Percentiles rank a stretch among this genome's conserved stretches.
Conservation (phyloP, 495 filamentous ascomycete genomes). For the Podospora comata region DNA sequence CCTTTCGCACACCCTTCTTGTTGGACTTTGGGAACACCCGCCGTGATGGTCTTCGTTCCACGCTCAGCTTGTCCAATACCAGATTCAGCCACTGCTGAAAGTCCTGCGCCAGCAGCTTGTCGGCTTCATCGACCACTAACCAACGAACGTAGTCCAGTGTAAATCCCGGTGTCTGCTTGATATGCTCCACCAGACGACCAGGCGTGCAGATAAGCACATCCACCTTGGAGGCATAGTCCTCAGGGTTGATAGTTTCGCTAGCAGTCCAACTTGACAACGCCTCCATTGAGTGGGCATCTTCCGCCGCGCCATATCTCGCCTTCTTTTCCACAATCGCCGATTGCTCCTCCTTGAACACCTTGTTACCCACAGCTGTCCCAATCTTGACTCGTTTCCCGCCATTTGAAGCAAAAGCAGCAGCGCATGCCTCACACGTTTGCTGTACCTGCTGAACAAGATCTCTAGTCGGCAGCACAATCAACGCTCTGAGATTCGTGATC, state of each 20-base stretch:
- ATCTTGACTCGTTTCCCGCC: conserved; percentile 65
- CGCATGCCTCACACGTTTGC: conserved; percentile 65
- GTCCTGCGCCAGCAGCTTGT: conserved; percentile 83
- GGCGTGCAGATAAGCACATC: conserved; percentile 92
- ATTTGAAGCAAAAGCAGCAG: conserved; percentile 42
- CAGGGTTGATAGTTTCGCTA: conserved; percentile 54
- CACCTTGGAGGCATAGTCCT: conserved; percentile 35
- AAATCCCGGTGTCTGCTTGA: conserved; percentile 79
- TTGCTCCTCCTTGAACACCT: conserved; percentile 73
- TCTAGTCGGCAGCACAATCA: conserved; percentile 85
- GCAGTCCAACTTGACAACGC: conserved; percentile 60
- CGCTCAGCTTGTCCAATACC: conserved; percentile 61
- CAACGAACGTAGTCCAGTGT: conserved; percentile 70
- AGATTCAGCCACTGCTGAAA: conserved; percentile 88
- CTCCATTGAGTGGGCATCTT: conserved; percentile 19
- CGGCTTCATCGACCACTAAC: conserved; percentile 92
- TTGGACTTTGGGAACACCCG: conserved; percentile 52
- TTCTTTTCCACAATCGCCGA: conserved; percentile 57
- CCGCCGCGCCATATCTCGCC: conserved; percentile 43
- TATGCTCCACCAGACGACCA: conserved; percentile 86
- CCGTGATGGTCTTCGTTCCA: conserved; percentile 27
- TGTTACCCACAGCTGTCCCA: conserved; percentile 76
- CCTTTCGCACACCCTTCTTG: conserved; percentile 57
- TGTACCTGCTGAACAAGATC: conserved; percentile 84
- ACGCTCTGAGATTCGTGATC: conserved; percentile 61